phyloP scores from a whole-genome alignment of 2,329 filamentous ascomycete genomes.

The Biscogniauxia sp. region DNA sequence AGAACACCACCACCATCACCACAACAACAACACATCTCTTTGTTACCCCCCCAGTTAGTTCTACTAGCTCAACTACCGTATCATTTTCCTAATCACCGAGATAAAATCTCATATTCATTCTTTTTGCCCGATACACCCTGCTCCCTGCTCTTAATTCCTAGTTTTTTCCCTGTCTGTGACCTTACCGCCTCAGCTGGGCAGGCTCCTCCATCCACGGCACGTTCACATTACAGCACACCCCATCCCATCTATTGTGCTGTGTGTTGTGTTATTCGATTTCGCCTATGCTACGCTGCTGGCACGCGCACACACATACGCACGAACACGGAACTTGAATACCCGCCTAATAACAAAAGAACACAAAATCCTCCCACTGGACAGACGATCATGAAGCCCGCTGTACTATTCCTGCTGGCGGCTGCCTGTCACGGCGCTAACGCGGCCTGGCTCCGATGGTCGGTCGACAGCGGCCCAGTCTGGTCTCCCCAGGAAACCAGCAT shows the following conservation, averaged over 20 bases:
- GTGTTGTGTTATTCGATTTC: not conserved
- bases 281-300: not conserved
- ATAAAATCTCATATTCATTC: not conserved
- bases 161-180: not conserved
- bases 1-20: not conserved
- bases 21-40: not conserved
- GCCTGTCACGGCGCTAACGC: slow-evolving; percentile 14
- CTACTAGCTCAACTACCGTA: not conserved
- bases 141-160: not conserved
- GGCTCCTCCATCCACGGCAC: not conserved
- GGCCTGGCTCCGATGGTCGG: slow-evolving; percentile 25
- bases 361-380: not conserved
- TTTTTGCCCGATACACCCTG: not conserved
- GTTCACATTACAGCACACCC: no score
- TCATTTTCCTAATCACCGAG: not conserved
- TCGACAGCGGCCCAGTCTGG: slow-evolving; percentile 12
- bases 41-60: not conserved
- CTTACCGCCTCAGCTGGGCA: not conserved
- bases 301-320: not conserved
- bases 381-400: slow-evolving; percentile 16
- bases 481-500: slow-evolving; percentile 21
- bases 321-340: not conserved
- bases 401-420: slow-evolving; percentile 16
- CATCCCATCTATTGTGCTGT: not conserved
- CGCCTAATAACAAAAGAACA: not conserved